phyloP scores from a whole-genome alignment of 2,329 filamentous ascomycete species.

The Sclerotinia sclerotiorum region DNA sequence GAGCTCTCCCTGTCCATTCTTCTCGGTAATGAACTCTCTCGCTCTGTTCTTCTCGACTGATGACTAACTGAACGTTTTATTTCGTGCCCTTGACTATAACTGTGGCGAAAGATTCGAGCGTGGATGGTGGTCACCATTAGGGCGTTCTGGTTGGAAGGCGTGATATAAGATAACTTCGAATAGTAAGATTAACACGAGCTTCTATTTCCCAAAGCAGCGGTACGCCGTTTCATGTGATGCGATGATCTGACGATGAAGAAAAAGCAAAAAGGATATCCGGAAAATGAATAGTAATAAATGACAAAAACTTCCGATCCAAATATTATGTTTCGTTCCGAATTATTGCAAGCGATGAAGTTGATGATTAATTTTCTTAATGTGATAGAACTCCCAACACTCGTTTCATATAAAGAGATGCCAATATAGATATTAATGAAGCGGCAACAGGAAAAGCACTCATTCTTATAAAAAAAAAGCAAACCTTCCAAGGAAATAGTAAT shows the following conservation, averaged over 20 bases:
- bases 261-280: not conserved
- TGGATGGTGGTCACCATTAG: conserved; percentile 19
- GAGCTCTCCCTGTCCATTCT: conserved; percentile 24
- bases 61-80: conserved; percentile 1
- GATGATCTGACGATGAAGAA: not conserved
- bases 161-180: not conserved
- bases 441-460: conserved; percentile 14
- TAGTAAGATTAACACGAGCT: not conserved
- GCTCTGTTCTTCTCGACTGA: conserved; percentile 8
- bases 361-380: conserved; percentile 3
- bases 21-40: conserved; percentile 14
- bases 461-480: conserved; percentile 14
- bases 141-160: not conserved
- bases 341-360: conserved; percentile 2
- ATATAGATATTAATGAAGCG: not conserved
- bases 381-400: not conserved
- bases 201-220: not conserved
- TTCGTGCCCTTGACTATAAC: conserved; percentile 11
- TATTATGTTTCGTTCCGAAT: conserved; percentile 2
- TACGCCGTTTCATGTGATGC: not conserved
- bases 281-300: not conserved
- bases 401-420: conserved; percentile 5
- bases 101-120: conserved; percentile 15
- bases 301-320: not conserved
- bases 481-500: not conserved